These are phyloP conservation scores for Colletotrichum echinochloae DNA, from an alignment of 2,329 filamentous ascomycete species.

Conservation along the genomic window DNA sequence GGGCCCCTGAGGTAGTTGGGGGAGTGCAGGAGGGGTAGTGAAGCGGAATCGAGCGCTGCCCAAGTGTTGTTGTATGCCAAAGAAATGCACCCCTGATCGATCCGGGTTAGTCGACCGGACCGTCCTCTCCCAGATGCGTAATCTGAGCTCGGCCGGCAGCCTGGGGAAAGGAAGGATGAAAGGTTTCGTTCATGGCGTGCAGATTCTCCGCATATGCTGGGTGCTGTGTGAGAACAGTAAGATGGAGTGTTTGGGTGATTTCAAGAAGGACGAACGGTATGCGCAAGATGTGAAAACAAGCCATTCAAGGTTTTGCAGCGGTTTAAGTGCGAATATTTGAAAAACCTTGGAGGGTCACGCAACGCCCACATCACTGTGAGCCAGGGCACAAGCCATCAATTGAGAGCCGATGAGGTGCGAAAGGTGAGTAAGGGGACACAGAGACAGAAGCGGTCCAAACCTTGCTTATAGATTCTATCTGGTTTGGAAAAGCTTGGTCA, in stretches of 20 bases:
- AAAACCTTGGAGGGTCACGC: no score
- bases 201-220: not conserved
- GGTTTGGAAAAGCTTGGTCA: no score
- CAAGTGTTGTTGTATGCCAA: not conserved
- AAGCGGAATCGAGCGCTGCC: not conserved
- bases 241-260: not conserved
- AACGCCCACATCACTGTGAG: no score
- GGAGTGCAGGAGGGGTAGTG: not conserved
- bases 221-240: not conserved
- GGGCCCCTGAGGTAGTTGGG: not conserved
- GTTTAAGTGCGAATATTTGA: no score
- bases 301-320: no score
- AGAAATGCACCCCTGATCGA: conserved; percentile 7
- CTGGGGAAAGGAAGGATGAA: not conserved
- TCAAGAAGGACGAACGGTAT: no score
- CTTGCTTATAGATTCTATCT: no score
- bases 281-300: no score
- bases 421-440: no score
- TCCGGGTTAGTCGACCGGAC: not conserved
- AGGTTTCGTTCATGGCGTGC: not conserved
- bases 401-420: no score
- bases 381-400: no score
- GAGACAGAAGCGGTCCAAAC: no score
- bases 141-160: conserved; percentile 14
- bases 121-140: conserved; percentile 16